phyloP scores from a whole-genome alignment of 805 yeast genomes.

The Nakazawaea siamensis region DNA sequence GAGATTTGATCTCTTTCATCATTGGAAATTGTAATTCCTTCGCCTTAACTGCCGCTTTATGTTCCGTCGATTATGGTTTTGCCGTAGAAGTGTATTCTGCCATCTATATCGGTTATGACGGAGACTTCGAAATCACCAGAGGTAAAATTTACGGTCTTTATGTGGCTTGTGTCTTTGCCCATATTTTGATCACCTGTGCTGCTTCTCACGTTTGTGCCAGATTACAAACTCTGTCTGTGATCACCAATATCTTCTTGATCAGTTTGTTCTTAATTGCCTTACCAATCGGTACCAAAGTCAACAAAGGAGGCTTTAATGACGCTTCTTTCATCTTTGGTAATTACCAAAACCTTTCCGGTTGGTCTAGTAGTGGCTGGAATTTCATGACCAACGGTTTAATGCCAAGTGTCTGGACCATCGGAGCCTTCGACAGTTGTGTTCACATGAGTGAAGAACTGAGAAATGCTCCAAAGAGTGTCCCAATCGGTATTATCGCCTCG shows the following conservation, averaged over 20 bases:
- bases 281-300: slow-evolving; percentile 46
- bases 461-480: slow-evolving; percentile 55
- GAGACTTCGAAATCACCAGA: slow-evolving; percentile 43
- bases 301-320: slow-evolving; percentile 31
- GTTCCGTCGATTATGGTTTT: slow-evolving; percentile 65
- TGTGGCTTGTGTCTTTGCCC: slow-evolving; percentile 49
- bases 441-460: slow-evolving; percentile 69
- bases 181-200: slow-evolving; percentile 42
- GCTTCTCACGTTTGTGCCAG: slow-evolving; percentile 50
- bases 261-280: slow-evolving; percentile 52
- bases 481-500: slow-evolving; percentile 55
- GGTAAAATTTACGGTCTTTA: slow-evolving; percentile 57
- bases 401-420: slow-evolving; percentile 72
- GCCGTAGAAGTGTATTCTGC: slow-evolving; percentile 52
- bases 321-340: slow-evolving; percentile 50
- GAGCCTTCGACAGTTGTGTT: slow-evolving; percentile 64
- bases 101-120: slow-evolving; percentile 42
- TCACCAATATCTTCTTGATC: slow-evolving; percentile 44
- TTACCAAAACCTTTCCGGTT: slow-evolving; percentile 40
- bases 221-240: slow-evolving; percentile 52
- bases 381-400: slow-evolving; percentile 43
- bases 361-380: slow-evolving; percentile 51
- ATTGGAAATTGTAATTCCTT: slow-evolving; percentile 64
- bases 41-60: slow-evolving; percentile 58
- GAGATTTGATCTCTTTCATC: slow-evolving; percentile 48